Percentiles rank a stretch among this genome's conserved stretches.
Conservation (phyloP, 331 rosid species). For the Malus hybrid region DNA sequence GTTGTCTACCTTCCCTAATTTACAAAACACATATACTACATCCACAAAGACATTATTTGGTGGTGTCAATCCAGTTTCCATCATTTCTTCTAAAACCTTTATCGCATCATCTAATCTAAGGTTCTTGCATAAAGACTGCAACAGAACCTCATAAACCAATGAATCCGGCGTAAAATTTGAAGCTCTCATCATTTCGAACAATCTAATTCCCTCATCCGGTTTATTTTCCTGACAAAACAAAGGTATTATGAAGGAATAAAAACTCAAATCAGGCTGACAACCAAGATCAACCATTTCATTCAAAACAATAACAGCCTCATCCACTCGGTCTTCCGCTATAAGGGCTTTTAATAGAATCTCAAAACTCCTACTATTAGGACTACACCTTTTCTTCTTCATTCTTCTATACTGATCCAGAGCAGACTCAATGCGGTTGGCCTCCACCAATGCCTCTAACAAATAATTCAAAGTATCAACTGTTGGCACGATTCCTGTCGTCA, state of each 20-base stretch:
- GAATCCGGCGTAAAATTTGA: slow-evolving; percentile 42
- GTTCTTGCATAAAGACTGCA: slow-evolving; percentile 54
- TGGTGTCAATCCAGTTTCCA: slow-evolving; percentile 27
- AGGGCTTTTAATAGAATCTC: slow-evolving; percentile 52
- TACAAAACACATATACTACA: slow-evolving; percentile 43
- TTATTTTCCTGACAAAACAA: background rate
- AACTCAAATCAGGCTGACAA: background rate
- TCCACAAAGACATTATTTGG: slow-evolving; percentile 27
- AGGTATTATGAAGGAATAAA: background rate
- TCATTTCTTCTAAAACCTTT: slow-evolving; percentile 48
- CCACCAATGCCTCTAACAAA: slow-evolving; percentile 58
- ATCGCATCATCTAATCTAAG: slow-evolving; percentile 42
- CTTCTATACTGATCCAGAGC: slow-evolving; percentile 83
- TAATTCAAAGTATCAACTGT: slow-evolving; percentile 57
- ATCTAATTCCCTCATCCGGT: slow-evolving; percentile 33
- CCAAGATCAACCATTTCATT: background rate
- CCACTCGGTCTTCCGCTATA: background rate
- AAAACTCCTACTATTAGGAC: slow-evolving; percentile 60
- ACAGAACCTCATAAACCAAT: slow-evolving; percentile 34
- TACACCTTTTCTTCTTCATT: slow-evolving; percentile 66
- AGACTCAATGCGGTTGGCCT: slow-evolving; percentile 29
- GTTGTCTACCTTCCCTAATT: background rate
- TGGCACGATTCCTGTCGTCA: slow-evolving; percentile 62
- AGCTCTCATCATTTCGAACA: slow-evolving; percentile 62
- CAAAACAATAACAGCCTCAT: background rate